These are phyloP conservation scores for Drechmeria coniospora DNA, from an alignment of 2,329 filamentous ascomycete species.

Conservation along the genomic window DNA sequence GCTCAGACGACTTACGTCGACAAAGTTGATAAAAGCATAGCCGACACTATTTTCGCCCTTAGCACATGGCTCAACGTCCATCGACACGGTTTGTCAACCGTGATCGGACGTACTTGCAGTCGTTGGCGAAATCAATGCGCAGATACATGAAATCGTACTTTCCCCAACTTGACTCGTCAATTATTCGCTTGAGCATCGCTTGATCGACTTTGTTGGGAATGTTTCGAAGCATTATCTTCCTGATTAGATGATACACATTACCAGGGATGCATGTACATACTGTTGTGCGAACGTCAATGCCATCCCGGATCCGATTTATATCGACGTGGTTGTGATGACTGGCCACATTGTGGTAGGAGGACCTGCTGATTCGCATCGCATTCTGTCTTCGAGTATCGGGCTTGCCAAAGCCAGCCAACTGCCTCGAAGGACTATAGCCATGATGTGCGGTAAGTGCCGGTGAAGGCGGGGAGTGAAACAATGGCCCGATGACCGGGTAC, in stretches of 20 bases:
- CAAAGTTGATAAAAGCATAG: constrained; percentile 95
- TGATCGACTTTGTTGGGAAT: constrained; percentile 84
- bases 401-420: constrained; percentile 17
- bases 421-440: constrained; percentile 25
- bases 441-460: constrained; percentile 19
- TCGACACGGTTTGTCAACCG: neutral
- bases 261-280: constrained; percentile 27
- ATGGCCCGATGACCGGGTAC: constrained; percentile 14
- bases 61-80: neutral
- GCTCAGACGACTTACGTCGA: constrained; percentile 41
- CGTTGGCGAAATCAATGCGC: constrained; percentile 73
- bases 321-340: constrained; percentile 49
- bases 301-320: constrained; percentile 42
- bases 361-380: constrained; percentile 28
- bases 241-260: constrained; percentile 4
- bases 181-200: constrained; percentile 58
- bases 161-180: constrained; percentile 65
- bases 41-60: constrained; percentile 49
- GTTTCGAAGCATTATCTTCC: constrained; percentile 81
- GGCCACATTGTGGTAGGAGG: constrained; percentile 29
- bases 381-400: constrained; percentile 32
- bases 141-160: constrained; percentile 93
- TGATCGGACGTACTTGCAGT: constrained; percentile 57
- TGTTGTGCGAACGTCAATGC: constrained; percentile 60
- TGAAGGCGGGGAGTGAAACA: constrained; percentile 17